These are phyloP conservation scores for Eucalyptus cloeziana DNA, from an alignment of 345 rosid species.

Conservation along the genomic window DNA sequence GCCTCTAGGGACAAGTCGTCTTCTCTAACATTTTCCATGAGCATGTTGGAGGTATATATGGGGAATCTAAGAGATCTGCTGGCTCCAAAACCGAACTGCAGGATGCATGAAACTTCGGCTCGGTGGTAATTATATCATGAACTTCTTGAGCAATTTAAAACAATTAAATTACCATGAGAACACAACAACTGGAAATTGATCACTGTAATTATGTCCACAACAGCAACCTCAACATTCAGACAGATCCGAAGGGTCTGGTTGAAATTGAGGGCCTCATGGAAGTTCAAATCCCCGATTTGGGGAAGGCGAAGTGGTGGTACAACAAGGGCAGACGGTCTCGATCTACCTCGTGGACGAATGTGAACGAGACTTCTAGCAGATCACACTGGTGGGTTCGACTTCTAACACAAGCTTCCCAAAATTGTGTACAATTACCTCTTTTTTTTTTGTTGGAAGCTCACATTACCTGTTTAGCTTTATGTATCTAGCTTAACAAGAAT, in stretches of 20 bases:
- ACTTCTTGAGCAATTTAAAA: not conserved
- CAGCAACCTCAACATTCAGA: conserved; percentile 90
- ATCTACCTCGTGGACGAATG: conserved; percentile 78
- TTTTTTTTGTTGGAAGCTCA: conserved; percentile 23
- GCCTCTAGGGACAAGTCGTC: conserved; percentile 28
- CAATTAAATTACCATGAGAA: not conserved
- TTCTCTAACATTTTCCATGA: conserved; percentile 56
- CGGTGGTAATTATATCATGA: conserved; percentile 27
- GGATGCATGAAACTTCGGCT: conserved; percentile 20
- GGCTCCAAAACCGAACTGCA: conserved; percentile 37
- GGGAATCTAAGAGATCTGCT: conserved; percentile 73
- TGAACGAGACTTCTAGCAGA: conserved; percentile 84
- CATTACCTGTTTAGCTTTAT: conserved; percentile 42
- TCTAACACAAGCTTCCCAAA: not conserved
- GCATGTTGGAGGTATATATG: conserved; percentile 96
- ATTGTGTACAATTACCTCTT: not conserved
- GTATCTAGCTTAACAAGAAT: conserved; percentile 83
- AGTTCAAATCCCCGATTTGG: conserved; percentile 41
- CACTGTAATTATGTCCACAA: not conserved
- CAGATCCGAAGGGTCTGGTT: conserved; percentile 71
- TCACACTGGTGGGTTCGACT: conserved; percentile 74
- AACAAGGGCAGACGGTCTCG: conserved; percentile 60
- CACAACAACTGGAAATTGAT: not conserved
- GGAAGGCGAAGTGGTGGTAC: conserved; percentile 80
- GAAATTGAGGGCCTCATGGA: conserved; percentile 83